Evolutionary conservation across 208 protist genomes (phyloP).

Genomic region (Trypanosoma boissoni): DNA sequence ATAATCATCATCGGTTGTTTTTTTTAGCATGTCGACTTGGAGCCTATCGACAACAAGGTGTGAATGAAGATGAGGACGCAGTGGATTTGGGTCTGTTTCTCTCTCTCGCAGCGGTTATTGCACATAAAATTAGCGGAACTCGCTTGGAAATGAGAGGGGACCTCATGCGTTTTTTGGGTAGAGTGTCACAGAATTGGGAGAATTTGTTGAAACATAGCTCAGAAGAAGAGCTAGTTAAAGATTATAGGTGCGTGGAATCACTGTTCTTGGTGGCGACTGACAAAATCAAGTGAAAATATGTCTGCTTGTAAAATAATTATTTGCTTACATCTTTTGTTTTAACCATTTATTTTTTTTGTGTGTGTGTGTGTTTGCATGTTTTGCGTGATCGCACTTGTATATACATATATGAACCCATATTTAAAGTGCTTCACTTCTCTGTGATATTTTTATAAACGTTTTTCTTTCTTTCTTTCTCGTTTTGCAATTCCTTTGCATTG

Average conservation of each 20-base stretch:
- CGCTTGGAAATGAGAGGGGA: constrained; percentile 47
- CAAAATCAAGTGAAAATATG: too few species aligned
- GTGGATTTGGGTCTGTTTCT: constrained; percentile 18
- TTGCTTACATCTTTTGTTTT: too few species aligned
- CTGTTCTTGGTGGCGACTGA: constrained; percentile 31
- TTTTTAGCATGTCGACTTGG: constrained; percentile 24
- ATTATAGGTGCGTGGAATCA: constrained; percentile 25
- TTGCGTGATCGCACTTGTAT: neutral
- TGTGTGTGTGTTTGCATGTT: too few species aligned
- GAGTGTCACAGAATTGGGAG: constrained; percentile 22
- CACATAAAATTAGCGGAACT: constrained; percentile 28
- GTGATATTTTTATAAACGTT: constrained; percentile 7
- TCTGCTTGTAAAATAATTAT: too few species aligned
- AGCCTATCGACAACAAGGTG: neutral
- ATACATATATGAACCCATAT: neutral
- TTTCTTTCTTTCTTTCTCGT: neutral
- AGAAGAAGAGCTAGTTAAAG: constrained; percentile 26
- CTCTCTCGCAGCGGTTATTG: constrained; percentile 24
- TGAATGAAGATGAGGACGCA: neutral
- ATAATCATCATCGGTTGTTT: constrained; percentile 26
- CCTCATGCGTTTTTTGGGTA: constrained; percentile 40
- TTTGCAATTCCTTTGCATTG: too few species aligned
- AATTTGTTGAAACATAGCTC: constrained; percentile 1
- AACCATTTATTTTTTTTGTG: too few species aligned
- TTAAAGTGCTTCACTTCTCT: neutral